Evolutionary conservation across 2,329 filamentous ascomycete genomes (phyloP), one percentile per base, ranked within the genome.

Genomic region (Alternaria brassicicola): DNA sequence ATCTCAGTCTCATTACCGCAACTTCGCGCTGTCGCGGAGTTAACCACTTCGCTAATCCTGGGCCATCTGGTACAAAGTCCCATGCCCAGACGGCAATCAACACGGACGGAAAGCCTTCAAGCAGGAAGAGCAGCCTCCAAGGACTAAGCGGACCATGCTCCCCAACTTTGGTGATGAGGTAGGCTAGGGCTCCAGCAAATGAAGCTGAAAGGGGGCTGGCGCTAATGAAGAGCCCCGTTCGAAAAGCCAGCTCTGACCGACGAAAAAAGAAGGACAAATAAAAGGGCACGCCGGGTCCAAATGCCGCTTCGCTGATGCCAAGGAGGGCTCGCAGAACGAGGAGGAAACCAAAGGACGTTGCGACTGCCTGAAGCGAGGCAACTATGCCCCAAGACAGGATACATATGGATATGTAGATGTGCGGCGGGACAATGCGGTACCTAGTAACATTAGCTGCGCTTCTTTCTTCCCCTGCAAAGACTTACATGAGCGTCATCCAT

Each of bases 201-300:
- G 83, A 85, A 8, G 84, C 84, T 31, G 86, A 86, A 31, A 88
- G 73, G 0, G 86, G 85, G 6, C 85, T 85, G 0, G 86, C 93
- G 1, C 91, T 93, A 52, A 97, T 88, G 77, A 97, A 96, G 2
- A 96, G 84, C 21, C 92, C 93, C 0, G 91, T 95, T 35, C 93
- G 83, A 60, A 95, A 89, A 0, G 93, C 94, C 31, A 97, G 81
- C 76, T 98, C 94, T 45, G 86, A 79, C 6, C 85, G 78, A 13
- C 81, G 82, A 71, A 85, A 89, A 77, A 89, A 89, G 67, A 88
- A 84, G 0, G 85, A 87, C 8, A 89, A 75, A 61, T 87, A 89
- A 68, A 88, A 88, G 0, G 87, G 87, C 0, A 88, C 83, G 4
- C 87, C 87, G 0, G 86, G 85, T 1, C 83, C 82, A 66, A 89